These are phyloP conservation scores for Fusarium anthophilum DNA, from an alignment of 2,329 filamentous ascomycete species.

Conservation along the genomic window DNA sequence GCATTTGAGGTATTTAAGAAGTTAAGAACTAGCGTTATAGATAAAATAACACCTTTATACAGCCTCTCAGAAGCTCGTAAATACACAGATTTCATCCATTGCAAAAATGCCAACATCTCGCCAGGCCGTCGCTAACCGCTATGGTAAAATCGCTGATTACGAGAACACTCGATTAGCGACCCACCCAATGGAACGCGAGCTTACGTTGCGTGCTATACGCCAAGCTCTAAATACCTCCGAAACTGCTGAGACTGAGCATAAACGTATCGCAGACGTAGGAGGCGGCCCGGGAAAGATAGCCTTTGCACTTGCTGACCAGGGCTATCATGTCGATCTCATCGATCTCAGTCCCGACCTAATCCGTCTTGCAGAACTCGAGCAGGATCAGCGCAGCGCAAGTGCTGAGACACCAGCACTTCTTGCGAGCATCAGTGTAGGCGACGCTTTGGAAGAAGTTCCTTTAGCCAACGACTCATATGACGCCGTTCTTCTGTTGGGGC, in stretches of 20 bases:
- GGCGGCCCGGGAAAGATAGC: background rate
- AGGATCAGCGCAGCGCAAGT: background rate
- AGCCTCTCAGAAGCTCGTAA: rapidly evolving
- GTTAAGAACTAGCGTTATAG: rapidly evolving
- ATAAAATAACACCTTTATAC: rapidly evolving
- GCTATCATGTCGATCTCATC: background rate
- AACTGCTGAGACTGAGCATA: background rate
- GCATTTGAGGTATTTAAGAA: background rate
- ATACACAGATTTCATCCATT: rapidly evolving
- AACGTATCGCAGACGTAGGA: background rate
- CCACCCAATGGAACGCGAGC: background rate
- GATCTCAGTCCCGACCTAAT: background rate
- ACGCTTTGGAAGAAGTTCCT: background rate
- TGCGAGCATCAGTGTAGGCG: background rate
- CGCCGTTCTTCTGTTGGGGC: background rate
- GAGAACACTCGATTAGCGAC: background rate
- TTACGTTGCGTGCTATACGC: background rate
- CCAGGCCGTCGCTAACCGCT: background rate
- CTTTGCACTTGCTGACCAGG: background rate
- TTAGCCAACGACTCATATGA: background rate
- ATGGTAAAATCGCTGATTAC: background rate
- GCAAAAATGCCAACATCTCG: background rate
- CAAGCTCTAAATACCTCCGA: background rate
- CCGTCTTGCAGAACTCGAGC: background rate
- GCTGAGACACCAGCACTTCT: background rate